phyloP scores from a whole-genome alignment of 2,329 filamentous ascomycete genomes.

The Apiospora sp. region DNA sequence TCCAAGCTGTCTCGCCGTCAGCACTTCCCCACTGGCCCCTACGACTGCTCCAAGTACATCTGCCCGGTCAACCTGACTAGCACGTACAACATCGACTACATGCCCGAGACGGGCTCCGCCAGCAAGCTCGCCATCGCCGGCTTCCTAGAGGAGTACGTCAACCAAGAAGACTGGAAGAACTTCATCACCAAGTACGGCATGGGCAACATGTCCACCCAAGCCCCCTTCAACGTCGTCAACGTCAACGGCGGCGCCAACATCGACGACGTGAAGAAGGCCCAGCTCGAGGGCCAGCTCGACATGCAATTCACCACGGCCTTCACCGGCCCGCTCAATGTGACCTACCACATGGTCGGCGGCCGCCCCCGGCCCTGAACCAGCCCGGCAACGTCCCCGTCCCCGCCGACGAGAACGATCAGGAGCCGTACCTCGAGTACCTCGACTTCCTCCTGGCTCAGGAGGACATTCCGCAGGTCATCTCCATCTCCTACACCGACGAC shows the following conservation, averaged over 20 bases:
- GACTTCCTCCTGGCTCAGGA: constrained; percentile 62
- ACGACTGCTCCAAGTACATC: constrained; percentile 10
- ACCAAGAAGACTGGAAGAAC: neutral
- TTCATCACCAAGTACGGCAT: constrained; percentile 18
- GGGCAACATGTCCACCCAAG: neutral
- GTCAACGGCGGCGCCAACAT: constrained; percentile 18
- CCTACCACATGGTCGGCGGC: constrained; percentile 19
- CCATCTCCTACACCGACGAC: constrained; percentile 71
- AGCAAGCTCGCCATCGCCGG: constrained; percentile 24
- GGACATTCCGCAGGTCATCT: constrained; percentile 66
- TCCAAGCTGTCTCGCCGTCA: neutral
- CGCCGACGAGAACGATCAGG: constrained; percentile 57
- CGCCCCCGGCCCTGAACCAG: neutral
- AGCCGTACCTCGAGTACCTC: constrained; percentile 72
- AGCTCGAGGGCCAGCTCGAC: constrained; percentile 21
- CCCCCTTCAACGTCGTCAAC: constrained; percentile 1
- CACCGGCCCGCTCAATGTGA: constrained; percentile 10
- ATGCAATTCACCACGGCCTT: constrained; percentile 19
- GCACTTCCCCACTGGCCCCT: constrained; percentile 9
- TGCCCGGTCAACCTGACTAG: neutral
- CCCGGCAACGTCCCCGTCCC: neutral
- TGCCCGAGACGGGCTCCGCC: constrained; percentile 21
- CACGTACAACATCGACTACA: constrained; percentile 24
- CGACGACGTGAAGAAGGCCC: neutral
- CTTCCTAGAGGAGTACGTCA: constrained; percentile 22